Evolutionary conservation across 768 basidiomycete species (phyloP).

Genomic region (Boletellus sp.): DNA sequence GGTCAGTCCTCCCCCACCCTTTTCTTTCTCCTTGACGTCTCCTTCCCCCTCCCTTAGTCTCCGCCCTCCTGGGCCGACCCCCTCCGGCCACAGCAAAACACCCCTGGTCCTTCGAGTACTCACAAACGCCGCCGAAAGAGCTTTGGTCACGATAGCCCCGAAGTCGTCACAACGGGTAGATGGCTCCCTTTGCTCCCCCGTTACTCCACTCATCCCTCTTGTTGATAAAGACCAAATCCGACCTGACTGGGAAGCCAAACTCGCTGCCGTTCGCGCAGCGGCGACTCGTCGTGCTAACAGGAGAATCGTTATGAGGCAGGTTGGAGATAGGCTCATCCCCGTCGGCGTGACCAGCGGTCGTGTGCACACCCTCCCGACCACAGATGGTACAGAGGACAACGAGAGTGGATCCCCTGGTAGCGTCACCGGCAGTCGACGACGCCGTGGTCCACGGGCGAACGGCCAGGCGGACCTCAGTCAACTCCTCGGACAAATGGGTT

Average conservation of each 20-base stretch:
- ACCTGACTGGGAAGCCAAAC: conserved; percentile 96
- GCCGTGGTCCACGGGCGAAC: conserved; percentile 52
- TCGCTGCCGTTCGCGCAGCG: conserved; percentile 92
- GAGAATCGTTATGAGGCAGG: conserved; percentile 96
- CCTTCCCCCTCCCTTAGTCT: conserved; percentile 24
- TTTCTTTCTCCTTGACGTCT: background rate
- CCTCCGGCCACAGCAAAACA: conserved; percentile 42
- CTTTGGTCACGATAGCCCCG: conserved; percentile 78
- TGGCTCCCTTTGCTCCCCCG: conserved; percentile 6
- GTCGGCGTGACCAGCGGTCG: conserved; percentile 93
- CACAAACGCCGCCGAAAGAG: conserved; percentile 85
- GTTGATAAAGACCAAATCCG: conserved; percentile 78
- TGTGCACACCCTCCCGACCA: conserved; percentile 59
- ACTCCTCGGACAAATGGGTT: conserved; percentile 55
- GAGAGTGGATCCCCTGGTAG: conserved; percentile 32
- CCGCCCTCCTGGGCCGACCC: conserved; percentile 53
- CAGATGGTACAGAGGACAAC: conserved; percentile 49
- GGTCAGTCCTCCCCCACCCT: conserved; percentile 39
- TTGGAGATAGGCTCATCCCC: conserved; percentile 95
- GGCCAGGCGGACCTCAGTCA: conserved; percentile 60
- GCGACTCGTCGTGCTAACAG: conserved; percentile 94
- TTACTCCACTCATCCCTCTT: conserved; percentile 8
- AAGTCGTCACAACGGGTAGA: conserved; percentile 88
- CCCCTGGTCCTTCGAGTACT: conserved; percentile 37
- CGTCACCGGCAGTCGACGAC: conserved; percentile 48